Percentiles rank a stretch among this genome's conserved stretches.
These are phyloP conservation scores for Fusarium sarcochroum DNA, from an alignment of 2,329 filamentous ascomycete genomes.

Conservation along the genomic window DNA sequence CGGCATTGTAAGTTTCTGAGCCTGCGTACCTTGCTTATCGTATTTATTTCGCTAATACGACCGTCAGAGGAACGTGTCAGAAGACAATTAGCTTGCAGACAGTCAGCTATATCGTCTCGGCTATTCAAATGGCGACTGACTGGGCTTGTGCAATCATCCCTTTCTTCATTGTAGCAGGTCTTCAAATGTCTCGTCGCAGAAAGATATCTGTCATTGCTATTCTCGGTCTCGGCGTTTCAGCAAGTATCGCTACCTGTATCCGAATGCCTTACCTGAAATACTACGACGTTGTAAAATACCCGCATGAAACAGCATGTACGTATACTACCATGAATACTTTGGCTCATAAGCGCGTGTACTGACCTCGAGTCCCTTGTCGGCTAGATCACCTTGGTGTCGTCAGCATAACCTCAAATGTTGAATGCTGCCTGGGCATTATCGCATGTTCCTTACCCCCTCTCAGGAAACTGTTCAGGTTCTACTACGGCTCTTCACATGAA, in stretches of 20 bases:
- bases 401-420: conserved; percentile 21
- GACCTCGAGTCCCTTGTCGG: rapidly evolving
- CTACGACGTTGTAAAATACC: conserved; percentile 13
- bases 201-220: conserved; percentile 18
- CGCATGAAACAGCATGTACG: conserved; percentile 12
- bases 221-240: conserved; percentile 8
- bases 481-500: conserved; percentile 12
- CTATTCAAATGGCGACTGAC: conserved; percentile 10
- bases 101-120: conserved; percentile 11
- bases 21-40: rapidly evolving
- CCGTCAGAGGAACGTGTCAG: conserved; percentile 2
- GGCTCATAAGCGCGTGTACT: rapidly evolving
- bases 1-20: neutral
- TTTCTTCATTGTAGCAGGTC: conserved; percentile 7
- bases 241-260: conserved; percentile 14
- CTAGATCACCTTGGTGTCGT: conserved; percentile 24
- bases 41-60: neutral
- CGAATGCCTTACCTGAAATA: conserved; percentile 26
- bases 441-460: conserved; percentile 11
- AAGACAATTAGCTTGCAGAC: conserved; percentile 11
- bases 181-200: conserved; percentile 19
- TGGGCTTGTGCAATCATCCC: conserved; percentile 18
- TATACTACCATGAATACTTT: rapidly evolving
- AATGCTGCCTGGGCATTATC: conserved; percentile 24
- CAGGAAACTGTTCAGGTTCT: conserved; percentile 15